Base-by-base conservation (phyloP, 1,284 basidiomycete genomes). In the Ganoderma leucocontextum region DNA sequence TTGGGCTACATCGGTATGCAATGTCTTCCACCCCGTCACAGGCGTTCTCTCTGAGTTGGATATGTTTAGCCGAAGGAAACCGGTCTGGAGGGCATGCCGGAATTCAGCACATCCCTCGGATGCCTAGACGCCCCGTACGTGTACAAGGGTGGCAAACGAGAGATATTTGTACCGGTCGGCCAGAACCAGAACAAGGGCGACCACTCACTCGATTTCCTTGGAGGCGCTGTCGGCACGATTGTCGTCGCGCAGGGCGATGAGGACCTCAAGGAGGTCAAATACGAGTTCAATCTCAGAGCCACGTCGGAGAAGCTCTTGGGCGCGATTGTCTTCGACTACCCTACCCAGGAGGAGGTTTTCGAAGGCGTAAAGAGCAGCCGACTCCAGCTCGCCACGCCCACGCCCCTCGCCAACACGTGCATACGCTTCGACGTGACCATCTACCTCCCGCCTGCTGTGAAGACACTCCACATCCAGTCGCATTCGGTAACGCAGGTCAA, bases 391-490 rank as follows among this genome's bases (percentile, higher is more conserved):
- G 68, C 76, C 8, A 78, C 71, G 59, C 77, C 67, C 62, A 70
- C 12, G 55, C 75, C 66, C 62, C 55, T 71, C 12, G 44, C 52
- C 13, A 70, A 77, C n/a, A 68, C 74, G 19, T 90, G 88, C 80
- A 81, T 87, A 74, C 85, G 87, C 62, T 89, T 82, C 75, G 88
- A 89, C 76, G 78, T 87, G 66, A 83, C 79, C 36, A 77, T 89
- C 72, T 83, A 80, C 72, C 75, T 89, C 41, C 89, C 88, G 13
- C 80, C 82, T 6, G 78, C 75, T 13, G 79, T 89, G 41, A 83
- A 82, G 72, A 82, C 82, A 62, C 80, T 90, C 22, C 78, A 83
- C 55, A 72, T 90, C 55, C 75, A 76, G 47, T 68, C 79, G 49
- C 82, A 84, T 70, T 73, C 83, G 2, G 71, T 78, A 42, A 76